Conservation (phyloP, 139 green algal species). For the Picochlorum costavermella region DNA sequence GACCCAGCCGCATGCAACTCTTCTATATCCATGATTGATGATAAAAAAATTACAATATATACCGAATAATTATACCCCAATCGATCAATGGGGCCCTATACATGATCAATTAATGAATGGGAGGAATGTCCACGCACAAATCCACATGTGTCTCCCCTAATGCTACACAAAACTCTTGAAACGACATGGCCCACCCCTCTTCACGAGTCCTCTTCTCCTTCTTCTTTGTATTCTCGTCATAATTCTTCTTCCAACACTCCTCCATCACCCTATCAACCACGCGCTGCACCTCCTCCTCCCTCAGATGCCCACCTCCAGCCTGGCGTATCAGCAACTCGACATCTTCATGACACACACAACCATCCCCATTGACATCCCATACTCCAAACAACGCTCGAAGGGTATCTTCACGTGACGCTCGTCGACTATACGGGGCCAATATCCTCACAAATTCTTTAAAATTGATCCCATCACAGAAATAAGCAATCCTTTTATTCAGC, state of each 20-base stretch:
- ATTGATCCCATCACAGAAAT: conserved; percentile 82
- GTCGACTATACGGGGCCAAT: conserved; percentile 66
- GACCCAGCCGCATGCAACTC: conserved; percentile 6
- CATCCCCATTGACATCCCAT: conserved; percentile 44
- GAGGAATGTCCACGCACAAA: conserved; percentile 16
- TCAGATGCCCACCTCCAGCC: conserved; percentile 62
- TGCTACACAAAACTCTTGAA: conserved; percentile 16
- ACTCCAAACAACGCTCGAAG: conserved; percentile 65
- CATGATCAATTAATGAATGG: neutral
- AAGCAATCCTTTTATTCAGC: conserved; percentile 61
- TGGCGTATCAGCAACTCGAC: conserved; percentile 76
- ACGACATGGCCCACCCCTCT: neutral
- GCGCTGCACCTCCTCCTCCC: conserved; percentile 47
- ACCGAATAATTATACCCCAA: neutral
- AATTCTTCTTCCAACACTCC: neutral
- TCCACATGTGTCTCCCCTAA: conserved; percentile 14
- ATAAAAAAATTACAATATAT: neutral
- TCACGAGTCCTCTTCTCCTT: too few relatives aligned
- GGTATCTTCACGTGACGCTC: conserved; percentile 60
- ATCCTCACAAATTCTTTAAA: conserved; percentile 85
- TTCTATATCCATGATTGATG: conserved; percentile 15
- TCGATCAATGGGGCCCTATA: neutral
- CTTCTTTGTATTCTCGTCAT: neutral
- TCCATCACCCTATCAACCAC: conserved; percentile 34
- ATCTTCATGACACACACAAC: conserved; percentile 63